Base-by-base conservation (phyloP, 345 rosid species). In the Pistacia integerrima region DNA sequence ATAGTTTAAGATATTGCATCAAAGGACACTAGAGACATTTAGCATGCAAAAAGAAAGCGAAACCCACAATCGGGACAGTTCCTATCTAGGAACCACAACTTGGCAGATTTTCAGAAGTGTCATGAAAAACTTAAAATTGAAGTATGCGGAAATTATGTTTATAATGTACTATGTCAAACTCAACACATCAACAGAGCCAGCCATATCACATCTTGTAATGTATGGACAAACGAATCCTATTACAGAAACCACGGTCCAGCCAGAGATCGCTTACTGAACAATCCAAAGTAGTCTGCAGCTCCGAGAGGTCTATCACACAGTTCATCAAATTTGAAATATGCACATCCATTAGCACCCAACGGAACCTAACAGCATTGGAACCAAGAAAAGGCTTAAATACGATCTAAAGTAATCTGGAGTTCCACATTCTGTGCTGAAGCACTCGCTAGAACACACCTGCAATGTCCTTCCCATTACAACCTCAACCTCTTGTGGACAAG, bases 271-370 rank as follows among this genome's bases (percentile, higher is more conserved):
- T 89, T 86, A 96, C 99, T 96, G 86, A 82, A 96, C 74, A 96
- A 84, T 76, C 99, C 99, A 64, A 96, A 90, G 82, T 96, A 96
- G 79, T 96, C 99, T 2, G 99, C 98, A 80, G 99, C 95, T 78
- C 99, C 98, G 52, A 96, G 97, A 75, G 99, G 99, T 67, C 73
- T 88, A 75, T 96, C 97, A 48, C 99, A 96, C 72, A 93, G 87
- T 36, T 92, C 99, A 80, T 93, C 93, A 61, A 96, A 96, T 67
- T 87, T 74, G 86, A 96, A 92, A 87, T 88, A 93, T 61, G 99
- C 98, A 79, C 97, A 93, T 74, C 97, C 99, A 74, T 89, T 87
- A 72, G 97, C 97, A 78, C 91, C 97, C 76, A 90, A 79, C 25
- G 97, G 87, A 76, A 93, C 88, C 98, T 96, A 83, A 74, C 49